These are phyloP conservation scores for Quercus robur DNA, from an alignment of 306 rosid genomes.

Conservation along the genomic window DNA sequence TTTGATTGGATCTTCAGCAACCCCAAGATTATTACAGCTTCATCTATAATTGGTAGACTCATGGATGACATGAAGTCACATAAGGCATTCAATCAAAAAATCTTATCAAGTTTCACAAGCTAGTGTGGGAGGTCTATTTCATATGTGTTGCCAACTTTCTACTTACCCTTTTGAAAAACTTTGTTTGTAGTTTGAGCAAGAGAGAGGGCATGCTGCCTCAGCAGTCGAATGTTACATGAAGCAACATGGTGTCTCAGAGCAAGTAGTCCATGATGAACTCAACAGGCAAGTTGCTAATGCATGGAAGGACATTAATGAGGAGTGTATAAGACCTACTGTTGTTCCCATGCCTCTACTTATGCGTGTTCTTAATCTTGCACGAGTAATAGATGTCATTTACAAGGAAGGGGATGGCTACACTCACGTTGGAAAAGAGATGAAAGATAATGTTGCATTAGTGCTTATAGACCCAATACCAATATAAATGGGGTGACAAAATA, in stretches of 20 bases:
- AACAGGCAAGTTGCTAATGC: neutral
- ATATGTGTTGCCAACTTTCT: neutral
- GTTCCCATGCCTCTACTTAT: slow-evolving; percentile 32
- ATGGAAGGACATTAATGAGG: slow-evolving; percentile 48
- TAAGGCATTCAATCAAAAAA: slow-evolving; percentile 19
- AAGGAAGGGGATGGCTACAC: neutral
- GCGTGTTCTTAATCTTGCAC: slow-evolving; percentile 31
- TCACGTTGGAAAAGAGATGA: neutral
- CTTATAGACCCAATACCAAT: neutral
- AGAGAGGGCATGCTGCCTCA: slow-evolving; percentile 32
- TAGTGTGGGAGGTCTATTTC: too few relatives aligned
- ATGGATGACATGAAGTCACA: slow-evolving; percentile 32
- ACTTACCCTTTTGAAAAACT: neutral
- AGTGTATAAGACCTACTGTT: neutral
- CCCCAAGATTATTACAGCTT: slow-evolving; percentile 27
- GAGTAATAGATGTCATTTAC: slow-evolving; percentile 14
- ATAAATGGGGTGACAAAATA: neutral
- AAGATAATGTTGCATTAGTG: neutral
- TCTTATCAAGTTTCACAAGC: too few relatives aligned
- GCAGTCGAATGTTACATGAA: slow-evolving; percentile 47
- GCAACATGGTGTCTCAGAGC: slow-evolving; percentile 6
- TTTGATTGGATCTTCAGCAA: slow-evolving; percentile 30
- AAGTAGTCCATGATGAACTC: slow-evolving; percentile 8
- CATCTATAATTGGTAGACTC: slow-evolving; percentile 13
- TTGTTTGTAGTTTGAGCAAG: slow-evolving; percentile 26